Evolutionary conservation across 2,329 filamentous ascomycete genomes (phyloP), one percentile per base, ranked within the genome.

Genomic region (Colletotrichum tabaci): DNA sequence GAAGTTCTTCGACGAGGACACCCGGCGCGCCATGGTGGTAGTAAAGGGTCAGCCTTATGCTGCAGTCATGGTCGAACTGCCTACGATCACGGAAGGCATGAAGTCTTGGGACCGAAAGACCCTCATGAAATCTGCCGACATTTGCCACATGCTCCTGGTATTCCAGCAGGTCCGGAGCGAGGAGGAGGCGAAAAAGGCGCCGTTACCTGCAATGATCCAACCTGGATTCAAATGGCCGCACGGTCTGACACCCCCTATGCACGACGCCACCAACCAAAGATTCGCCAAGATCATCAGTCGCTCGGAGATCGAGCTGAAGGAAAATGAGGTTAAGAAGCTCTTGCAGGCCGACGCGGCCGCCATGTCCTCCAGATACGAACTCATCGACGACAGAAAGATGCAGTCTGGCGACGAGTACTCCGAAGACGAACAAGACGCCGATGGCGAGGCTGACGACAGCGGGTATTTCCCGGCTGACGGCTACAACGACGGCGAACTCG

Each of bases 101-200:
- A 98, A 98, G 85, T 95, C 93, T 71, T 98, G 94, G 93, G 95
- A 97, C 79, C 92, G 92, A 77, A 94, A 93, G 77, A 89, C 91
- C 21, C 94, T 95, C 86, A 94, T 95, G 85, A 98, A 98, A 83
- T 93, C 93, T 10, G 93, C 93, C 42, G 95, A 98, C 78, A 90
- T 97, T 44, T 94, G 92, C 75, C 94, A 97, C 83, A 97, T 98
- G 93, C 87, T 97, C 46, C 84, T 97, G 9, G 93, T 96, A 1
- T 89, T 95, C 69, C 91, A 92, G 10, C 85, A 82, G 42, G 92
- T 96, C 21, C 83, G 86, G 57, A 91, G 82, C 65, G 92, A 94
- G 74, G 83, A 87, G n/a, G 91, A 93, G 78, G 92, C 92, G 1
- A 85, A 87, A 77, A 86, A 85, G n/a, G 87, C 84, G 64, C 88